A percentile compares a stretch with the other conserved stretches of the same genome.
phyloP scores from a whole-genome alignment of 208 protist species.

The Wallacemonas sp. region DNA sequence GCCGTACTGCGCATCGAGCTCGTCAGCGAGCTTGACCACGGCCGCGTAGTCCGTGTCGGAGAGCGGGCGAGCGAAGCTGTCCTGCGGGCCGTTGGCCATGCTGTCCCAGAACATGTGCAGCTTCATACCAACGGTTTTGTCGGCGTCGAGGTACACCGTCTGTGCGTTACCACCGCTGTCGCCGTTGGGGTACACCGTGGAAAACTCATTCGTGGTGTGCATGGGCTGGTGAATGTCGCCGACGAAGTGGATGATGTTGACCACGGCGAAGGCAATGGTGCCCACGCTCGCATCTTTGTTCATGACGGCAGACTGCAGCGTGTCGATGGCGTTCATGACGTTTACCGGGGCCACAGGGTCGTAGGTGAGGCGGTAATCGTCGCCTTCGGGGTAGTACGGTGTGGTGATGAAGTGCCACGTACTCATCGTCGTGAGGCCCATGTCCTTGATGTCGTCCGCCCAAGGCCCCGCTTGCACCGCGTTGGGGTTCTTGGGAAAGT shows the following conservation, averaged over 20 bases:
- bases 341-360: constrained; percentile 25
- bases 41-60: constrained; percentile 16
- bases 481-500: constrained; percentile 39
- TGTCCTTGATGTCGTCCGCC: constrained; percentile 49
- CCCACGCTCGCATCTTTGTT: background rate
- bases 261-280: constrained; percentile 17
- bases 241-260: constrained; percentile 55
- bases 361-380: constrained; percentile 24
- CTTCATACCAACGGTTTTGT: constrained; percentile 16
- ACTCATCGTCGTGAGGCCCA: constrained; percentile 30
- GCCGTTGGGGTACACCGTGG: constrained; percentile 29
- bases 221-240: constrained; percentile 40
- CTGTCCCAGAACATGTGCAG: constrained; percentile 65
- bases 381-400: constrained; percentile 39
- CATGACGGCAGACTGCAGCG: constrained; percentile 23
- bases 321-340: constrained; percentile 29
- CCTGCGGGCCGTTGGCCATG: constrained; percentile 36
- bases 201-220: constrained; percentile 39
- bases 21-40: constrained; percentile 30
- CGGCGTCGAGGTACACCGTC: constrained; percentile 19
- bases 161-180: constrained; percentile 50
- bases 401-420: constrained; percentile 56
- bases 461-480: constrained; percentile 45
- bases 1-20: constrained; percentile 29
- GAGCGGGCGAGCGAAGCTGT: constrained; percentile 23